Conservation (phyloP, 495 filamentous ascomycete genomes). For the Chlorociboria aeruginascens region DNA sequence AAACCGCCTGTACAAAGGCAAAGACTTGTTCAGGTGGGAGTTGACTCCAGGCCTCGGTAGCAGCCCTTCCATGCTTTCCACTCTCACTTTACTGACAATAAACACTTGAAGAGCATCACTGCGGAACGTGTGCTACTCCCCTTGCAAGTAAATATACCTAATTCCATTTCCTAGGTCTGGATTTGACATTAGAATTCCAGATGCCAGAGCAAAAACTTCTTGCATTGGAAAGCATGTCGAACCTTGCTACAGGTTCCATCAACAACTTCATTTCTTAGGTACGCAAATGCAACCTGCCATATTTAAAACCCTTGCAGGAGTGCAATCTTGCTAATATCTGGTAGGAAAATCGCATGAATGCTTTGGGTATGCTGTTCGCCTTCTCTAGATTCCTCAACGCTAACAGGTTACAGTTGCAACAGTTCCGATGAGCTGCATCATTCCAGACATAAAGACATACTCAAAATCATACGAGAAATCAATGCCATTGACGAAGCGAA, state of each 20-base stretch:
- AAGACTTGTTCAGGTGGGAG: slow-evolving; percentile 15
- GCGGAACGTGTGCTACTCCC: slow-evolving; percentile 18
- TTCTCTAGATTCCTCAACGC: background rate
- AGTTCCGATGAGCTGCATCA: slow-evolving; percentile 18
- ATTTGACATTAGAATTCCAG: slow-evolving; percentile 1
- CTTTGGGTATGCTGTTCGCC: slow-evolving; percentile 12
- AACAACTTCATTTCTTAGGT: slow-evolving; percentile 20
- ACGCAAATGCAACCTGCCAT: background rate
- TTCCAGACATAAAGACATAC: slow-evolving; percentile 17
- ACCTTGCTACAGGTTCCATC: slow-evolving; percentile 19
- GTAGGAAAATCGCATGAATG: slow-evolving; percentile 20
- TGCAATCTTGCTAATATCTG: background rate
- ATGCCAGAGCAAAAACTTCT: slow-evolving; percentile 13
- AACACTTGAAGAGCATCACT: slow-evolving; percentile 15
- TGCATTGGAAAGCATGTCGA: slow-evolving; percentile 21
- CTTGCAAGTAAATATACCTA: slow-evolving; percentile 11
- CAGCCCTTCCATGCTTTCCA: background rate
- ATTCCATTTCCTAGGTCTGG: background rate
- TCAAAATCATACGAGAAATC: slow-evolving; percentile 11
- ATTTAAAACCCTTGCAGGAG: background rate
- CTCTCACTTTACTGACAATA: background rate
- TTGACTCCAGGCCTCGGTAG: slow-evolving; percentile 2
- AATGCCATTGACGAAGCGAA: slow-evolving; percentile 2
- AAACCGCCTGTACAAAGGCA: slow-evolving; percentile 11
- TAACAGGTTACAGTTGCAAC: slow-evolving; percentile 14